Base-by-base conservation (phyloP, 768 basidiomycete species). In the Macrolepiota dolichaula region DNA sequence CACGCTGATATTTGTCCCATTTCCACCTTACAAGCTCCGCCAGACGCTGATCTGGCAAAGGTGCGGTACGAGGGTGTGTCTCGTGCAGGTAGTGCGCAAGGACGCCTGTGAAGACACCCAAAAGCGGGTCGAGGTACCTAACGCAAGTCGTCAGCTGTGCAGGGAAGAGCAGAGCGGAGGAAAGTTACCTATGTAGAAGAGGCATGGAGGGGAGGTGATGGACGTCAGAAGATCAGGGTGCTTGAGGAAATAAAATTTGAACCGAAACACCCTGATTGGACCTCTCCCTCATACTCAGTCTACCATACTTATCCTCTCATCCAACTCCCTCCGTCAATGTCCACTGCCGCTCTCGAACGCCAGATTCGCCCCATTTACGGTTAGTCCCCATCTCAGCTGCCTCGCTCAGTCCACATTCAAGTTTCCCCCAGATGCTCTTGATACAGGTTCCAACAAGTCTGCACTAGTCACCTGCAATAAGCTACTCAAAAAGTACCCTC, bases 281-380 rank as follows among this genome's bases (percentile, higher is more conserved):
- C 46, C 46, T 58, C 42, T 53, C 38, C 54, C 32, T 46, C n/a
- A n/a, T n/a, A n/a, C n/a, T n/a, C 51, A 47, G 22, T 40, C 59
- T 22, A 54, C 59, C 59, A 40, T 46, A n/a, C n/a, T n/a, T n/a
- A 36, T 35, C 40, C 52, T 58, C 61, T 40, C 37, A 10, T 29
- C 55, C 57, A 44, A 27, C 53, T 55, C 44, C 51, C 50, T 32
- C 51, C 60, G 13, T 52, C 37, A 55, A 74, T 75, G 74, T 76
- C 73, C 80, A 82, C 87, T 59, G 74, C 79, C 63, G 85, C 88
- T 52, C 74, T 88, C 58, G 91, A 94, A 66, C 88, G 92, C 67
- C 92, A 94, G 76, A 84, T 93, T 71, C 87, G 87, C 64, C 91
- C 89, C 63, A 88, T 94, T 71, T 94, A 94, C 70, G 92, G 92